Percentiles rank a stretch among this genome's conserved stretches.
Evolutionary conservation across 345 rosid genomes (phyloP).

Genomic region (Pugionium dolabratum): DNA sequence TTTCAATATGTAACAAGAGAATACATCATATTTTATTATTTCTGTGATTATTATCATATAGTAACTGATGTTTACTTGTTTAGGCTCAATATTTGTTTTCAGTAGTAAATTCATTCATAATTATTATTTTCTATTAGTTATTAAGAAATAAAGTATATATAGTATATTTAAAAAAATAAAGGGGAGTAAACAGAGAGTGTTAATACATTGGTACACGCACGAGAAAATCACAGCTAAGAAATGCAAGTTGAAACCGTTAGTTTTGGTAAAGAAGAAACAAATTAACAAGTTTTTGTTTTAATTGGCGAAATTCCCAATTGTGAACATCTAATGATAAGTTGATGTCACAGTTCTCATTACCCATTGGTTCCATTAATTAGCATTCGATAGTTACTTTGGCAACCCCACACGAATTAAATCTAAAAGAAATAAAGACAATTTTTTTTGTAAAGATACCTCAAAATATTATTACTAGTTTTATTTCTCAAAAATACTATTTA

Average conservation of each 20-base stretch:
- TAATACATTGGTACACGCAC: conserved; percentile 18
- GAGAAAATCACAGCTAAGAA: conserved; percentile 30
- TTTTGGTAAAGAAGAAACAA: conserved; percentile 5
- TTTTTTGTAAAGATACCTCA: too few relatives aligned
- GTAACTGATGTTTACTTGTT: background rate
- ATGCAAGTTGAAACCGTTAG: conserved; percentile 26
- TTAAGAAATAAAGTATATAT: background rate
- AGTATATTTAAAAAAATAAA: background rate
- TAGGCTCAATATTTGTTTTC: background rate
- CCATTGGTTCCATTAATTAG: conserved; percentile 2
- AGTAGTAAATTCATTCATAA: too few relatives aligned
- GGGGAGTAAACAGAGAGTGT: background rate
- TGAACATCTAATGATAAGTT: conserved; percentile 18
- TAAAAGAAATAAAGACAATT: conserved; percentile 10
- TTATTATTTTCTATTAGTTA: background rate
- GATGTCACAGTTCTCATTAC: conserved; percentile 14
- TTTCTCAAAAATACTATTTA: too few relatives aligned
- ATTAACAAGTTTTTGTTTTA: background rate
- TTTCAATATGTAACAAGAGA: too few relatives aligned
- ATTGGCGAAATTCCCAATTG: conserved; percentile 9
- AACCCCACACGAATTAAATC: conserved; percentile 26
- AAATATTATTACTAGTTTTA: too few relatives aligned
- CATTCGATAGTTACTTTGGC: conserved; percentile 9
- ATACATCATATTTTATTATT: too few relatives aligned
- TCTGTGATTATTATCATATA: too few relatives aligned